phyloP scores from a whole-genome alignment of 805 yeast species.

The Metschnikowia sp. region DNA sequence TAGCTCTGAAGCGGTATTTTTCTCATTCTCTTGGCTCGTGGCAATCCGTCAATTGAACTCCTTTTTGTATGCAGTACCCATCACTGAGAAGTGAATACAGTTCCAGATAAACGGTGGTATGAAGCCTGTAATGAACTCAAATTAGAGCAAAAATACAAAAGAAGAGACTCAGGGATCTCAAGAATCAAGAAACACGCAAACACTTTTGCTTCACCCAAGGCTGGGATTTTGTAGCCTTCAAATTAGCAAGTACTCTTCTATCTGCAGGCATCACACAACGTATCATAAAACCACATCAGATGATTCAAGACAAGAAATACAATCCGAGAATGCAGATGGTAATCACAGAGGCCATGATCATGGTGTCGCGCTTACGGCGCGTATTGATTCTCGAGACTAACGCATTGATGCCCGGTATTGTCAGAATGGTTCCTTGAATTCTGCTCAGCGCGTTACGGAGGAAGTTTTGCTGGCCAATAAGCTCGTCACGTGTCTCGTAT shows the following conservation, averaged over 20 bases:
- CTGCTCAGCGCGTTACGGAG: slow-evolving; percentile 63
- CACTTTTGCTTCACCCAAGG: too few species aligned
- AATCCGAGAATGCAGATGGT: slow-evolving; percentile 68
- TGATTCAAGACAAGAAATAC: slow-evolving; percentile 36
- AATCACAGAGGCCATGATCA: slow-evolving; percentile 75
- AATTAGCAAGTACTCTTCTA: neutral
- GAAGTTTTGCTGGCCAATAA: slow-evolving; percentile 64
- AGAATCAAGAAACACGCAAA: too few species aligned
- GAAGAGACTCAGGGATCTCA: too few species aligned
- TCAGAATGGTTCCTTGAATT: slow-evolving; percentile 56
- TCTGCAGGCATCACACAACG: neutral
- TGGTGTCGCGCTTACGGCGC: slow-evolving; percentile 81
- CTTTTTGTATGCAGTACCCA: too few species aligned
- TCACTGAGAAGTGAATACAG: too few species aligned
- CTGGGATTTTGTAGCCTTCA: too few species aligned
- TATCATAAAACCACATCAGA: neutral
- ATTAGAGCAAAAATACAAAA: too few species aligned
- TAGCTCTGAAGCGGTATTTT: too few species aligned
- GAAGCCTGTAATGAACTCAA: too few species aligned
- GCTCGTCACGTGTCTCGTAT: slow-evolving; percentile 83
- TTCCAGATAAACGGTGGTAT: too few species aligned
- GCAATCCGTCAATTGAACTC: too few species aligned
- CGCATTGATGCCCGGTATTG: slow-evolving; percentile 80
- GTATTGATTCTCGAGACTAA: slow-evolving; percentile 79
- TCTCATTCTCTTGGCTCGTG: too few species aligned